Evolutionary conservation across 2,329 filamentous ascomycete genomes (phyloP).

Genomic region (Corniculantispora saksenae): DNA sequence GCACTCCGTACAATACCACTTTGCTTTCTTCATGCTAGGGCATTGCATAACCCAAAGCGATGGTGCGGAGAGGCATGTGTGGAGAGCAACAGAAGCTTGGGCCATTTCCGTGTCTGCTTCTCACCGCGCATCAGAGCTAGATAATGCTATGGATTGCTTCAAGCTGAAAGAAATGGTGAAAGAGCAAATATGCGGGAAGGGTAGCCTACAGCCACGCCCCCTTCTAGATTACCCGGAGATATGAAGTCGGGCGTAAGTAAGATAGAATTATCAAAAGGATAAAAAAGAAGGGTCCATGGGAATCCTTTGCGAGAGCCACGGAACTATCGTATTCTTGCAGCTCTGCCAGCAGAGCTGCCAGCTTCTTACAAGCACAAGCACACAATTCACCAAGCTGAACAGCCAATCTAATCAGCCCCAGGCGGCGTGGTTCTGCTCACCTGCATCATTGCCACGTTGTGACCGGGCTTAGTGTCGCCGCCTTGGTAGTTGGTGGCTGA

Average conservation of each 20-base stretch:
- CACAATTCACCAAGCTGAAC: slow-evolving; percentile 4
- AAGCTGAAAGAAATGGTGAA: background rate
- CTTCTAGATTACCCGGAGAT: background rate
- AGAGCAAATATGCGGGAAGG: background rate
- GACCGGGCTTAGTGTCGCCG: background rate
- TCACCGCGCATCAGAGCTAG: background rate
- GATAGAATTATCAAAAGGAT: background rate
- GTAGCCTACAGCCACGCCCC: background rate
- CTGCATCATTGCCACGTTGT: slow-evolving; percentile 8
- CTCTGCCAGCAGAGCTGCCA: background rate
- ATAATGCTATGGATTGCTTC: background rate
- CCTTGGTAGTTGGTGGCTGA: background rate
- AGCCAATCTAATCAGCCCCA: background rate
- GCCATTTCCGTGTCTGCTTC: background rate
- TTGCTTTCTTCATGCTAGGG: background rate
- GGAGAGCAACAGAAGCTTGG: background rate
- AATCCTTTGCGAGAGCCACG: slow-evolving; percentile 9
- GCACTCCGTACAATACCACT: background rate
- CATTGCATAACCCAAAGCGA: background rate
- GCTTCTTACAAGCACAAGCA: background rate
- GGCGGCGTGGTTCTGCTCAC: background rate
- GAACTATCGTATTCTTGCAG: background rate
- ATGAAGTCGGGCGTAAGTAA: background rate
- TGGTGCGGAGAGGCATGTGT: background rate
- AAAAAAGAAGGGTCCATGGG: slow-evolving; percentile 3